These are phyloP conservation scores for Pharnaceum exiguum DNA, from an alignment of 148 eudicot species.

Conservation along the genomic window DNA sequence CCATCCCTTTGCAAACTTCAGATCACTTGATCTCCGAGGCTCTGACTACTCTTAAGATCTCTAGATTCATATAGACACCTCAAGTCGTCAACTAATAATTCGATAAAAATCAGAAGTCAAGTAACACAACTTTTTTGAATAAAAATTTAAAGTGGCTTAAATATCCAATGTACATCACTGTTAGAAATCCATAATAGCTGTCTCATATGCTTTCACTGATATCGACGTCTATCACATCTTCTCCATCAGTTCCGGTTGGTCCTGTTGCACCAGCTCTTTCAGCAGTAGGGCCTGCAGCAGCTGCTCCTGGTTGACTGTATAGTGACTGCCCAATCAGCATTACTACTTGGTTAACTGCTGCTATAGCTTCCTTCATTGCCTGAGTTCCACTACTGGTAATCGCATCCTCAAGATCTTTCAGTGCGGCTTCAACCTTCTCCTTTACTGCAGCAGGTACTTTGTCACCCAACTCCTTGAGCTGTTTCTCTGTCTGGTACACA, in stretches of 20 bases:
- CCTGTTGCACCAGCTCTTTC: constrained; percentile 26
- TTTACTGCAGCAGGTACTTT: constrained; percentile 54
- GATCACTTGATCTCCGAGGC: no score
- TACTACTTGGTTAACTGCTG: constrained; percentile 60
- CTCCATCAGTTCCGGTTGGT: constrained; percentile 29
- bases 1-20: no score
- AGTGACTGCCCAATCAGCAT: constrained; percentile 67
- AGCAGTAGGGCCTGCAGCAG: constrained; percentile 29
- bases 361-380: constrained; percentile 63
- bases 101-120: no score
- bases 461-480: constrained; percentile 68
- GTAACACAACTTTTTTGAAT: no score
- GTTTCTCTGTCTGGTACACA: constrained; percentile 71
- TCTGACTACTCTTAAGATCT: no score
- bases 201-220: constrained; percentile 52
- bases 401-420: constrained; percentile 56
- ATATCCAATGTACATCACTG: neutral
- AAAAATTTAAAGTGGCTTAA: no score
- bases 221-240: constrained; percentile 69
- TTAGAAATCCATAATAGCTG: neutral
- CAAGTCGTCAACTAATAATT: no score
- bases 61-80: no score
- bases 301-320: constrained; percentile 49
- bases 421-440: constrained; percentile 52
- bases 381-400: constrained; percentile 45